These are phyloP conservation scores for Pseudogymnoascus sp. DNA, from an alignment of 2,329 filamentous ascomycete species.

Conservation along the genomic window DNA sequence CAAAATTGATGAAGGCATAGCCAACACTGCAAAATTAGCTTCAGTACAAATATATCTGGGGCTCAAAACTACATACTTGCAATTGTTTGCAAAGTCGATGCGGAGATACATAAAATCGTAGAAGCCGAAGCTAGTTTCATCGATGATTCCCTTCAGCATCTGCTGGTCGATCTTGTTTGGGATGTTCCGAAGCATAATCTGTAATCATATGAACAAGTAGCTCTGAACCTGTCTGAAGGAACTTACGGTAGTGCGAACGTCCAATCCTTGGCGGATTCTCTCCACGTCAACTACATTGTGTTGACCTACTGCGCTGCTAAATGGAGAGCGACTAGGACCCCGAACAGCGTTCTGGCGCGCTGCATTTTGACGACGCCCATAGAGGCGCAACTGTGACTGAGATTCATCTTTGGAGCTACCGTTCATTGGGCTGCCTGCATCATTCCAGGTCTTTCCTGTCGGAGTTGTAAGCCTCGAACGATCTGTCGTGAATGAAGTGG, in stretches of 20 bases:
- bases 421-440: not conserved
- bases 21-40: slow-evolving; percentile 60
- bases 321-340: slow-evolving; percentile 34
- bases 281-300: slow-evolving; percentile 56
- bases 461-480: not conserved
- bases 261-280: slow-evolving; percentile 56
- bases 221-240: slow-evolving; percentile 11
- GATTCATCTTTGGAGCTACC: not conserved
- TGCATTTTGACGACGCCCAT: slow-evolving; percentile 34
- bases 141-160: slow-evolving; percentile 71
- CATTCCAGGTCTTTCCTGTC: not conserved
- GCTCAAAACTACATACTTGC: slow-evolving; percentile 54
- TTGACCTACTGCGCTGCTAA: slow-evolving; percentile 41
- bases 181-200: slow-evolving; percentile 94
- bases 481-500: not conserved
- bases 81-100: slow-evolving; percentile 78
- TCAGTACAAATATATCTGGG: slow-evolving; percentile 18
- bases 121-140: slow-evolving; percentile 68
- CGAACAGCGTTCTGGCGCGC: slow-evolving; percentile 41
- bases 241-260: slow-evolving; percentile 68
- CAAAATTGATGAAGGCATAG: slow-evolving; percentile 96
- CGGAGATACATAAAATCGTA: slow-evolving; percentile 95
- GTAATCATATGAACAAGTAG: slow-evolving; percentile 12
- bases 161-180: slow-evolving; percentile 79
- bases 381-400: slow-evolving; percentile 11